Evolutionary conservation across 1,284 basidiomycete species (phyloP).

Genomic region (Puccinia triticina): DNA sequence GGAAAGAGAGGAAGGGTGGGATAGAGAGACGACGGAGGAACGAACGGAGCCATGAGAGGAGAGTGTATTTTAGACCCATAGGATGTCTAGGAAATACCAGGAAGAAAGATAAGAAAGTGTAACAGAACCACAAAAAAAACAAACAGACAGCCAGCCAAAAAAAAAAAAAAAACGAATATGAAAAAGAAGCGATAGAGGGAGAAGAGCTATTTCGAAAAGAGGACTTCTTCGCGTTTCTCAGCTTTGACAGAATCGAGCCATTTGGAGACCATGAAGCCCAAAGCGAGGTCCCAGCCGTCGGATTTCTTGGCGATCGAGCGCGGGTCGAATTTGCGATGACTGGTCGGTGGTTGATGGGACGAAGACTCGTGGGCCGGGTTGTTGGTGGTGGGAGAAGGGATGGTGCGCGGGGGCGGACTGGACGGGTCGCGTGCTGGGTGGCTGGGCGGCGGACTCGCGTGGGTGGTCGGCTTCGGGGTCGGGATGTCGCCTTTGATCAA

Average conservation of each 20-base stretch:
- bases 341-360: too few relatives aligned
- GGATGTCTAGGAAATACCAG: too few relatives aligned
- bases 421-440: background rate
- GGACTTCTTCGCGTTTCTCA: conserved; percentile 66
- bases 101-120: too few relatives aligned
- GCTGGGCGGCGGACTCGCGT: background rate
- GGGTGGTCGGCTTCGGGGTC: background rate
- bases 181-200: background rate
- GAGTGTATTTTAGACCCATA: too few relatives aligned
- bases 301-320: conserved; percentile 72
- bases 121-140: background rate
- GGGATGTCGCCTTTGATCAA: conserved; percentile 61
- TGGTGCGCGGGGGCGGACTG: background rate
- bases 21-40: too few relatives aligned
- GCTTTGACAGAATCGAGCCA: conserved; percentile 74
- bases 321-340: conserved; percentile 69
- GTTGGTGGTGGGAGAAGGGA: background rate
- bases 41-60: too few relatives aligned
- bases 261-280: conserved; percentile 67
- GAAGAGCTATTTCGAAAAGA: background rate
- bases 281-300: conserved; percentile 77
- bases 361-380: background rate
- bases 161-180: background rate
- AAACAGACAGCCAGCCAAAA: background rate
- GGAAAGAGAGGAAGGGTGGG: too few relatives aligned